Percentiles rank a stretch among this genome's conserved stretches.
These are phyloP conservation scores for Phyllosticta paracitricarpa DNA, from an alignment of 2,329 filamentous ascomycete genomes.

Conservation along the genomic window DNA sequence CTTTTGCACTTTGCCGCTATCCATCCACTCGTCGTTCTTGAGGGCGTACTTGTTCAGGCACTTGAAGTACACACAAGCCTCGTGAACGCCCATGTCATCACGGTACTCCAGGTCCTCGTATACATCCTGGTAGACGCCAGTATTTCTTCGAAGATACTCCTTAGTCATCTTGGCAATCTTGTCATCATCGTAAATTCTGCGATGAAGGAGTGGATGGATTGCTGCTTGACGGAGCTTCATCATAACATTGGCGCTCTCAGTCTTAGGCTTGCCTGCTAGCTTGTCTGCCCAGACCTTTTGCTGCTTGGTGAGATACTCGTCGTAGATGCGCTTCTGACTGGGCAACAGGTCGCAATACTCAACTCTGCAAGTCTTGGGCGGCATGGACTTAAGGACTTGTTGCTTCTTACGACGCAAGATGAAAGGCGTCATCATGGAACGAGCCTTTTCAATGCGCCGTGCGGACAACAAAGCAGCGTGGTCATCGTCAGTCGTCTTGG, in stretches of 20 bases:
- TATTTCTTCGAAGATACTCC: constrained; percentile 49
- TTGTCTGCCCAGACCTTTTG: constrained; percentile 51
- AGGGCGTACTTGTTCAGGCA: constrained; percentile 46
- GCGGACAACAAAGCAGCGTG: constrained; percentile 77
- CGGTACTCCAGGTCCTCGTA: not conserved
- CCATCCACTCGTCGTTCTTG: constrained; percentile 54
- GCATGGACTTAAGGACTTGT: constrained; percentile 76
- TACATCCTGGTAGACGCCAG: not conserved
- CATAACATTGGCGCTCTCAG: constrained; percentile 48
- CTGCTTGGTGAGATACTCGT: constrained; percentile 54
- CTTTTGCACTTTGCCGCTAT: constrained; percentile 76
- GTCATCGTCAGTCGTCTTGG: constrained; percentile 65
- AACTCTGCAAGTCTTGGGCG: constrained; percentile 66
- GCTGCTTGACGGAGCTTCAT: constrained; percentile 89
- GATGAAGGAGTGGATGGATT: constrained; percentile 81
- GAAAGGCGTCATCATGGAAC: constrained; percentile 89
- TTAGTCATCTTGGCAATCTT: constrained; percentile 68
- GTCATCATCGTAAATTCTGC: constrained; percentile 66
- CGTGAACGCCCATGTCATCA: constrained; percentile 19
- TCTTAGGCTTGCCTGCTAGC: constrained; percentile 45
- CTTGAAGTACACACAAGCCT: constrained; percentile 30
- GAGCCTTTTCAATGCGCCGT: constrained; percentile 75
- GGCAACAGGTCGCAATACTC: constrained; percentile 72
- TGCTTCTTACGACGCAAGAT: constrained; percentile 89
- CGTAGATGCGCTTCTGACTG: constrained; percentile 64